phyloP scores from a whole-genome alignment of 495 filamentous ascomycete genomes.

The Hypoxylon lenormandii region DNA sequence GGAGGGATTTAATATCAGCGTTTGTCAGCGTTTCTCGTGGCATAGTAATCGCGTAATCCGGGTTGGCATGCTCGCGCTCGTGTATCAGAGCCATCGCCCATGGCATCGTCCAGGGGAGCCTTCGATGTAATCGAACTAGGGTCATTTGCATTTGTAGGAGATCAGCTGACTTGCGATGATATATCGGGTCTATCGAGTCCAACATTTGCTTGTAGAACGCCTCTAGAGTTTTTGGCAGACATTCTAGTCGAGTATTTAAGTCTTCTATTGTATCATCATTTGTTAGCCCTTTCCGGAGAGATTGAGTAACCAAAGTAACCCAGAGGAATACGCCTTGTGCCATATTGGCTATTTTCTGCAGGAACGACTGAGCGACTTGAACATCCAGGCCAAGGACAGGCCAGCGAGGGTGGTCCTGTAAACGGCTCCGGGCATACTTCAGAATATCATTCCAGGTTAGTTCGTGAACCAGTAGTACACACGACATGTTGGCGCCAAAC shows the following conservation, averaged over 20 bases:
- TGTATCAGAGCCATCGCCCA: constrained; percentile 1
- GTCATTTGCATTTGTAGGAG: constrained; percentile 19
- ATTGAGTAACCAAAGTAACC: constrained; percentile 54
- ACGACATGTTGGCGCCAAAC: constrained; percentile 42
- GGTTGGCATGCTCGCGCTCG: constrained; percentile 18
- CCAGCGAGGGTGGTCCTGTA: constrained; percentile 25
- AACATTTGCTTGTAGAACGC: constrained; percentile 46
- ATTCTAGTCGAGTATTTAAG: constrained; percentile 40
- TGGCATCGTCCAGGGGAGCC: not conserved
- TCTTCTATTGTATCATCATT: constrained; percentile 47
- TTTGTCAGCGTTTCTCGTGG: not conserved
- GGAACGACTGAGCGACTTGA: constrained; percentile 4
- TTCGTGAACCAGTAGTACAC: constrained; percentile 11
- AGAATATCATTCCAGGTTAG: constrained; percentile 16
- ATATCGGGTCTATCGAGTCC: constrained; percentile 19
- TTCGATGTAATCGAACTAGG: not conserved
- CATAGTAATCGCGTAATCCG: constrained; percentile 19
- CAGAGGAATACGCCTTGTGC: constrained; percentile 59
- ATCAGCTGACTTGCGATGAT: constrained; percentile 26
- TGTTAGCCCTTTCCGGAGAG: constrained; percentile 48
- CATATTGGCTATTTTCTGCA: constrained; percentile 37
- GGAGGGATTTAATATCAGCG: not conserved
- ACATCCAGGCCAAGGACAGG: not conserved
- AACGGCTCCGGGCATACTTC: constrained; percentile 5
- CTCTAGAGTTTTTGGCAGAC: constrained; percentile 50